Conservation (phyloP, 257 asterid species). For the Fraxinus pennsylvanica region DNA sequence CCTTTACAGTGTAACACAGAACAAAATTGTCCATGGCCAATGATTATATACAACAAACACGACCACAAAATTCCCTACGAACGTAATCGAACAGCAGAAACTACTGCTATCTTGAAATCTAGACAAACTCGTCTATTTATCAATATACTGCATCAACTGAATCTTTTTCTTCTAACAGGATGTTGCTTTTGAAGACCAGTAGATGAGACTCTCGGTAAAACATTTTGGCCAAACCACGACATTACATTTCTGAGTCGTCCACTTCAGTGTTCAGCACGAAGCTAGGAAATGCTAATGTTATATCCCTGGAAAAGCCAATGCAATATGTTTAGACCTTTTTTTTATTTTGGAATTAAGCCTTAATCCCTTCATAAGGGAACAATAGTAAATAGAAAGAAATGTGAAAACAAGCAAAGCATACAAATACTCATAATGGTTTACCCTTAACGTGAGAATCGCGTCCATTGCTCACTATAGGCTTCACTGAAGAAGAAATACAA, state of each 20-base stretch:
- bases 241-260: conserved; percentile 58
- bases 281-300: conserved; percentile 81
- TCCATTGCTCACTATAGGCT: not conserved
- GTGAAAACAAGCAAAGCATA: too few species aligned
- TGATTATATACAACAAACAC: too few species aligned
- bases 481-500: too few species aligned
- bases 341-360: not conserved
- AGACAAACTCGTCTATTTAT: too few species aligned
- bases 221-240: conserved; percentile 3
- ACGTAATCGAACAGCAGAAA: too few species aligned
- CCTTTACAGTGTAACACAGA: too few species aligned
- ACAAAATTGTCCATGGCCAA: too few species aligned
- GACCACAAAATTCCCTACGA: too few species aligned
- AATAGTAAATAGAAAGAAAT: too few species aligned
- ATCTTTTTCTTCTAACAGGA: not conserved
- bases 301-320: conserved; percentile 49
- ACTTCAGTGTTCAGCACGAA: conserved; percentile 57
- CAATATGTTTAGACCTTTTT: conserved; percentile 10
- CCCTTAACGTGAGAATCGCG: not conserved
- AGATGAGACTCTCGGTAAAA: not conserved
- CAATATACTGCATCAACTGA: not conserved
- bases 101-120: too few species aligned
- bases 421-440: not conserved
- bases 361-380: too few species aligned
- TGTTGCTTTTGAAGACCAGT: not conserved